Evolutionary conservation across 2,329 filamentous ascomycete species (phyloP), one percentile per base, ranked within the genome.

Genomic region (Alternaria brassicae): DNA sequence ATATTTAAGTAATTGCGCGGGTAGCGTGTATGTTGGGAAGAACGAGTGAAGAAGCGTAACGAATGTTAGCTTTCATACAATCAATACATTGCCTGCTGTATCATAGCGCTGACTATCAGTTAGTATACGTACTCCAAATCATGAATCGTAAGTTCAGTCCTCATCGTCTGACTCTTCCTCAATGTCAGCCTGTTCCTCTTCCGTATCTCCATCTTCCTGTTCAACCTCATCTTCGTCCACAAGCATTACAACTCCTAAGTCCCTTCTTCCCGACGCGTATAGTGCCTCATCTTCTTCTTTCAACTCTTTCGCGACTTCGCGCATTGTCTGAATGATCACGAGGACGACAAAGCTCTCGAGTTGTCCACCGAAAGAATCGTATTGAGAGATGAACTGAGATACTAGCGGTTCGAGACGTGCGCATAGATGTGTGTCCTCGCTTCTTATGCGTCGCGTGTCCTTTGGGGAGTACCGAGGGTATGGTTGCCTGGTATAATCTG

Each of bases 171-270:
- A 45, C 9, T 30, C n/a, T 19, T 45, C 41, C 2, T 15, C 41
- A 2, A 0, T 3, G 7, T 45, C 25, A 1, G 1, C 5, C 4
- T 19, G 8, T 13, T 19, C 25, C 25, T 28, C 25, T 8, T 45
- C 25, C 41, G 4, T 25, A 4, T 8, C n/a, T 17, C 6, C 8
- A 0, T 12, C 9, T 2, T 2, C 9, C 9, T 8, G 2, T 3
- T 21, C n/a, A 4, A 3, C 1, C 0, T 19, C 6, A 0, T 17
- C 25, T 8, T 9, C 25, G 1, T 45, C 10, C n/a, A 19, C 41
- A 5, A 28, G 0, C n/a, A 45, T 45, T 0, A 45, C 1, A 30
- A 45, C 10, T 0, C 41, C 41, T 12, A 45, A 0, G 6, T 19
- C 10, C 19, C 25, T 19, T 28, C 41, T 5, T 6, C 41, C 41